Evolutionary conservation across 2,329 filamentous ascomycete genomes (phyloP).

Genomic region (Neospermospora avenae): DNA sequence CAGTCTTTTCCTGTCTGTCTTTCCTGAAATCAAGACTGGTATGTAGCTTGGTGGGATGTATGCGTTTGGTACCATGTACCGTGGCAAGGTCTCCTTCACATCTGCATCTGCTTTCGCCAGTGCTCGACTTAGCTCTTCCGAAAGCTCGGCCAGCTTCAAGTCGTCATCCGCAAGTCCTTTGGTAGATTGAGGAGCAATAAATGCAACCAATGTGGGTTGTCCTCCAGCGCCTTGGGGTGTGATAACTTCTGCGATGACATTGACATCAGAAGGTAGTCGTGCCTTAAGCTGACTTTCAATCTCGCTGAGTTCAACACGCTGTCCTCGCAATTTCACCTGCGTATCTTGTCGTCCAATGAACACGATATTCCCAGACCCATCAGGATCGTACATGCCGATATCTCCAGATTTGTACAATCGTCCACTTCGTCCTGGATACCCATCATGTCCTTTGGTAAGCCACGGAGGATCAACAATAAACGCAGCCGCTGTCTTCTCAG

Average conservation of each 20-base stretch:
- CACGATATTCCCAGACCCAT: slow-evolving; percentile 44
- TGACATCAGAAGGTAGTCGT: slow-evolving; percentile 36
- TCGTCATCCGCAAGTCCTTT: slow-evolving; percentile 8
- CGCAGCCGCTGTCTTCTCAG: slow-evolving; percentile 52
- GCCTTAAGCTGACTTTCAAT: slow-evolving; percentile 43
- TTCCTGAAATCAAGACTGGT: slow-evolving; percentile 35
- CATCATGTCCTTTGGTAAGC: slow-evolving; percentile 41
- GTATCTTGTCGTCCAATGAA: slow-evolving; percentile 63
- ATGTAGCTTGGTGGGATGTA: slow-evolving; percentile 34
- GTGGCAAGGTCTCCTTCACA: slow-evolving; percentile 34
- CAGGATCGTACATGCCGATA: slow-evolving; percentile 50
- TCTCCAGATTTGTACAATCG: slow-evolving; percentile 60
- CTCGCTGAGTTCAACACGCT: slow-evolving; percentile 57
- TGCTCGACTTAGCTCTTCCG: background rate
- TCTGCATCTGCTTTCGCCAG: slow-evolving; percentile 14
- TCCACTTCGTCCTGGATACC: slow-evolving; percentile 38
- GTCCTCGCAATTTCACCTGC: slow-evolving; percentile 67
- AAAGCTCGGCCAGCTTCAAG: background rate
- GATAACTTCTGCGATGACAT: slow-evolving; percentile 36
- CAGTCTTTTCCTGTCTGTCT: slow-evolving; percentile 39
- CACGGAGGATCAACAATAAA: slow-evolving; percentile 57
- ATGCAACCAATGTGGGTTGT: slow-evolving; percentile 36
- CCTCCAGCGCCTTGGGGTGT: slow-evolving; percentile 27
- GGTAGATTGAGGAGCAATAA: slow-evolving; percentile 27
- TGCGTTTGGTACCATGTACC: slow-evolving; percentile 37